Base-by-base conservation (phyloP, 2,329 filamentous ascomycete genomes). In the Tolypocladium endophyticum region DNA sequence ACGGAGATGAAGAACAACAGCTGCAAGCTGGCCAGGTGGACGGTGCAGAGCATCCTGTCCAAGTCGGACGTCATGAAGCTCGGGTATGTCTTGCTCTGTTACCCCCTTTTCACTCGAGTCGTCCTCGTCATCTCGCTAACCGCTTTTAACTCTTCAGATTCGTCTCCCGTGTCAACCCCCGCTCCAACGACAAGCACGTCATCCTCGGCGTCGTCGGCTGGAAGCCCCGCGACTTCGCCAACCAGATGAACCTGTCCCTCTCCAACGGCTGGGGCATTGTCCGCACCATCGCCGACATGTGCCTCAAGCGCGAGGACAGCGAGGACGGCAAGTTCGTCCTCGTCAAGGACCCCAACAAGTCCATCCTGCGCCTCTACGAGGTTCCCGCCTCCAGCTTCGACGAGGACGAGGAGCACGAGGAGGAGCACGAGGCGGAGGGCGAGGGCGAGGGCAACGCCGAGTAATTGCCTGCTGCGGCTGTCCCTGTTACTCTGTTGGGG, bases 1-100 rank as follows among this genome's bases (percentile, higher is more conserved):
- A 99, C 94, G 16, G 94, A 99, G 81, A 99, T 99, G 94, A 99
- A 99, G 90, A 99, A 99, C 86, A 99, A 99, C 85, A 92, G 87
- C 72, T 96, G 91, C 88, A 99, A 99, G 82, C 87, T 99, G 64
- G 94, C 94, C 61, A 84, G 94, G 74, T 99, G 94, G 94, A 96
- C 94, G 38, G 91, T 93, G 52, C 94, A 99, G 81, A 90, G 89
- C 71, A 97, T 99, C 71, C 85, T 99, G 61, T 92, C 93, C 73
- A 92, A 92, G 79, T 92, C 94, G n/a, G 94, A 99, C 73, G 82
- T 92, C 66, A 97, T 99, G 92, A 99, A 97, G 82, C 87, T 99
- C 74, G 94, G 91, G 89, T 92, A 81, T 65, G 87, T 81, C 50
- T 62, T 39, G 52, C 28, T 2, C 18, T 7, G 23, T 25, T 47